phyloP scores from a whole-genome alignment of 305 asterid species.

The Solanum aculeatissimum region DNA sequence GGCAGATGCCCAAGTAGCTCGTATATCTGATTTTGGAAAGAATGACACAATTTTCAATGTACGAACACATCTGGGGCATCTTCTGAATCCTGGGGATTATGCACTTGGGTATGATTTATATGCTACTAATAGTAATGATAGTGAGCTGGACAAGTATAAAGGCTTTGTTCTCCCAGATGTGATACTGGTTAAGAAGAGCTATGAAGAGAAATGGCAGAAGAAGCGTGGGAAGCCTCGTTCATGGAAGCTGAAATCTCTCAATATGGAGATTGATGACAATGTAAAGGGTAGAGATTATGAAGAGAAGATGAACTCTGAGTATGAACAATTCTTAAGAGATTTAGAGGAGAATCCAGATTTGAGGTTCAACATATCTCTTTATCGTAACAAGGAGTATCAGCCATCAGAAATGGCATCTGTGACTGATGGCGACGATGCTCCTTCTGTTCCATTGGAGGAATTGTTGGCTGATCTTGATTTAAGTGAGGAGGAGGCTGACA shows the following conservation, averaged over 20 bases:
- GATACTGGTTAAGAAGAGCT: slow-evolving; percentile 4
- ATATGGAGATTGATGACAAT: slow-evolving; percentile 47
- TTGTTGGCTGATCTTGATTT: slow-evolving; percentile 44
- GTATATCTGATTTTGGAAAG: slow-evolving; percentile 46
- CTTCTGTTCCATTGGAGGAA: slow-evolving; percentile 46
- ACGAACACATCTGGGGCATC: slow-evolving; percentile 4
- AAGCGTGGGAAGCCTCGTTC: slow-evolving; percentile 53
- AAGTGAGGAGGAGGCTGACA: slow-evolving; percentile 20
- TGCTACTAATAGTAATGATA: not conserved
- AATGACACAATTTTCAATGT: slow-evolving; percentile 20
- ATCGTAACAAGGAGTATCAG: slow-evolving; percentile 47
- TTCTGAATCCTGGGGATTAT: slow-evolving; percentile 2
- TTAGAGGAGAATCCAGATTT: slow-evolving; percentile 70
- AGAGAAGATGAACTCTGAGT: slow-evolving; percentile 48
- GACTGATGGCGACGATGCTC: slow-evolving; percentile 49
- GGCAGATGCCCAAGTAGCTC: slow-evolving; percentile 53
- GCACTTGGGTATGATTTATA: slow-evolving; percentile 4
- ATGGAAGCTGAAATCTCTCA: slow-evolving; percentile 55
- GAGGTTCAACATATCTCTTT: slow-evolving; percentile 45
- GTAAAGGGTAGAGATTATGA: slow-evolving; percentile 36
- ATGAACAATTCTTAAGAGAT: slow-evolving; percentile 56
- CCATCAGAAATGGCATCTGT: slow-evolving; percentile 50
- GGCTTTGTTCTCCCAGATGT: slow-evolving; percentile 7
- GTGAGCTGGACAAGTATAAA: slow-evolving; percentile 7
- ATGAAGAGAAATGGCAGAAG: slow-evolving; percentile 43